phyloP scores from a whole-genome alignment of 148 eudicot species.

The Pouteria glomerata region DNA sequence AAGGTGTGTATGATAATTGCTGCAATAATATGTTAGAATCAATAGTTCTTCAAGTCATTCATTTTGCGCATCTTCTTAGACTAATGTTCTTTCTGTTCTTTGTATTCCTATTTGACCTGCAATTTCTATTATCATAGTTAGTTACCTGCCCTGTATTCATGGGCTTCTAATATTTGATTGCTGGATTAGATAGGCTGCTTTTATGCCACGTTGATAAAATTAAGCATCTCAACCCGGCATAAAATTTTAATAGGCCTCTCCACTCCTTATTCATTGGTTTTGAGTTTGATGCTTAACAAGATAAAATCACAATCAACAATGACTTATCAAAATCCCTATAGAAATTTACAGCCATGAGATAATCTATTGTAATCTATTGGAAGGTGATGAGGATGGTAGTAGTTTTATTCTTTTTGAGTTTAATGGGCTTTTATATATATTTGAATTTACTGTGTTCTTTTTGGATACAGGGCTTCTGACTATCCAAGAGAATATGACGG shows the following conservation, averaged over 20 bases:
- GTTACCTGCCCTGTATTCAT: not conserved
- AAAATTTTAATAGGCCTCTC: too few relatives aligned
- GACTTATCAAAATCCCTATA: not conserved
- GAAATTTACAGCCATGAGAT: not conserved
- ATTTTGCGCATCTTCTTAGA: not conserved
- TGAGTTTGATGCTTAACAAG: too few relatives aligned
- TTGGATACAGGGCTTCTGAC: conserved; percentile 64
- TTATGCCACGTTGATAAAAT: too few relatives aligned
- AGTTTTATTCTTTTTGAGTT: not conserved
- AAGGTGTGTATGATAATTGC: too few relatives aligned
- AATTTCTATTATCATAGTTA: too few relatives aligned
- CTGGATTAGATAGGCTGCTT: not conserved
- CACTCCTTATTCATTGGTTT: too few relatives aligned
- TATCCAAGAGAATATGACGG: conserved; percentile 64
- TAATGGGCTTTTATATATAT: not conserved
- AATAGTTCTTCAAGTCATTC: too few relatives aligned
- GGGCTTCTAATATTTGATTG: not conserved
- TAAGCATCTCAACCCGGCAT: too few relatives aligned
- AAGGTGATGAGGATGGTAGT: not conserved
- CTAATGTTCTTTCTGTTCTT: not conserved
- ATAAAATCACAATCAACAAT: not conserved
- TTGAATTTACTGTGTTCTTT: not conserved
- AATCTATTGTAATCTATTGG: not conserved
- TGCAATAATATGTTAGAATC: too few relatives aligned
- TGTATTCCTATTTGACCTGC: not conserved